phyloP scores from a whole-genome alignment of 371 early-diverging fungal species.

The Mucor ambiguus region DNA sequence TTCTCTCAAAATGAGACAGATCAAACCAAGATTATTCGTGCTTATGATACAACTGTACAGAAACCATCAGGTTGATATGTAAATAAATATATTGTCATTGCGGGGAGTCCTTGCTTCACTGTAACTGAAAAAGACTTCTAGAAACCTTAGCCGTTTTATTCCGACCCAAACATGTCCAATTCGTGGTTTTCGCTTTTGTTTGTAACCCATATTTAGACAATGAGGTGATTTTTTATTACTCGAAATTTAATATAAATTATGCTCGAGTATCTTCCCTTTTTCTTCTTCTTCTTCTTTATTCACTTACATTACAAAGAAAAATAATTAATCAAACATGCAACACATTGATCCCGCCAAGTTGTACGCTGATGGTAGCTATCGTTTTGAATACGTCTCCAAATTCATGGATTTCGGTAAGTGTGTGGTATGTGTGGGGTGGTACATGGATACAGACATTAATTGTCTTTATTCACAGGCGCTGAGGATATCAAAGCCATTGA shows the following conservation, averaged over 20 bases:
- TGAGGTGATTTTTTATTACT: conserved; percentile 15
- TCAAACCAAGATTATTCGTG: conserved; percentile 89
- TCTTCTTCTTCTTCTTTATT: conserved; percentile 8
- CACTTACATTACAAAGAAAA: not conserved
- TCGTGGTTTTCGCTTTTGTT: conserved; percentile 9
- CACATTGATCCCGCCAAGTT: conserved; percentile 23
- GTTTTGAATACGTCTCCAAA: conserved; percentile 25
- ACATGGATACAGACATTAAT: not conserved
- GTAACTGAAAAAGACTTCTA: not conserved
- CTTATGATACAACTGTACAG: conserved; percentile 91
- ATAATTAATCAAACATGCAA: conserved; percentile 18
- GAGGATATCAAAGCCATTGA: conserved; percentile 62
- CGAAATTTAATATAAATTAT: conserved; percentile 8
- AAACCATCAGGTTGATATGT: conserved; percentile 74
- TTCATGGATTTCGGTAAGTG: conserved; percentile 32
- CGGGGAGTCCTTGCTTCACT: not conserved
- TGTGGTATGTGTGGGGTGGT: not conserved
- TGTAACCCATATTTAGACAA: conserved; percentile 17
- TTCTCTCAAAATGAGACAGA: conserved; percentile 95
- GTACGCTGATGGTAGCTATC: conserved; percentile 23
- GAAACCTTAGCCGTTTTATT: conserved; percentile 5
- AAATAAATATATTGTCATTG: not conserved
- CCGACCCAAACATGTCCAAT: conserved; percentile 1
- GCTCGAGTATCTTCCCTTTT: not conserved
- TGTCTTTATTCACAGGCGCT: conserved; percentile 13